A percentile compares a stretch with the other conserved stretches of the same genome.
phyloP scores from a whole-genome alignment of 2,329 filamentous ascomycete species.

The Geosmithia flava region DNA sequence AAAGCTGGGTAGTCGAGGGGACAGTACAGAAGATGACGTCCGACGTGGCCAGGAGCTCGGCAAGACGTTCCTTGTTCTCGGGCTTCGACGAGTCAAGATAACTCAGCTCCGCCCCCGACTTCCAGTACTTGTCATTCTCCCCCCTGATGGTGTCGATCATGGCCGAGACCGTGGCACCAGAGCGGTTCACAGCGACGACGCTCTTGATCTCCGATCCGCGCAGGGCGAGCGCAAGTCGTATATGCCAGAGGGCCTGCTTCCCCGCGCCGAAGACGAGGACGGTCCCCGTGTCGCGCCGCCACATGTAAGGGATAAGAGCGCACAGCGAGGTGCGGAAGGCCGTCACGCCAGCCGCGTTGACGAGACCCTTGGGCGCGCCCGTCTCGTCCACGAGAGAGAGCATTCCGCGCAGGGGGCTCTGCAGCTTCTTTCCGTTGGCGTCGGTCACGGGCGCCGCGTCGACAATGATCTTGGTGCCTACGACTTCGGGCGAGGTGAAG shows the following conservation, averaged over 20 bases:
- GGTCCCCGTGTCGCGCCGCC: slow-evolving; percentile 8
- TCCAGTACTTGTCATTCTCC: slow-evolving; percentile 1
- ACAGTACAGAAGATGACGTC: slow-evolving; percentile 19
- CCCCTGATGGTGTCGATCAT: slow-evolving; percentile 8
- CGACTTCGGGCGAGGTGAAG: slow-evolving; percentile 7
- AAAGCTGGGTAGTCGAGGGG: slow-evolving; percentile 14
- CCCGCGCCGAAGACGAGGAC: slow-evolving; percentile 12
- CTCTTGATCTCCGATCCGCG: slow-evolving; percentile 8
- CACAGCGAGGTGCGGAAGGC: slow-evolving; percentile 57
- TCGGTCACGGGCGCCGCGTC: slow-evolving; percentile 2
- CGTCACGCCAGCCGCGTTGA: slow-evolving; percentile 57
- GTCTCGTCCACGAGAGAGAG: slow-evolving; percentile 44
- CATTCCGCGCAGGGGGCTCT: slow-evolving; percentile 18
- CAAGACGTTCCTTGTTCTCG: slow-evolving; percentile 2
- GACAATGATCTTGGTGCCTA: slow-evolving; percentile 13
- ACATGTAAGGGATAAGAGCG: slow-evolving; percentile 45
- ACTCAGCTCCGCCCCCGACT: slow-evolving; percentile 2
- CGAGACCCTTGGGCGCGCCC: slow-evolving; percentile 46
- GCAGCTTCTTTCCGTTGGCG: background rate
- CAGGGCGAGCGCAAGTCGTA: slow-evolving; percentile 49
- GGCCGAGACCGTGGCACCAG: slow-evolving; percentile 8
- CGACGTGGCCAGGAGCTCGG: slow-evolving; percentile 5
- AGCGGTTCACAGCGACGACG: slow-evolving; percentile 21
- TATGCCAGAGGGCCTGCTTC: slow-evolving; percentile 45
- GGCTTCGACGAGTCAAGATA: background rate